Percentiles rank a stretch among this genome's conserved stretches.
These are phyloP conservation scores for Xylaria flabelliformis DNA, from an alignment of 495 filamentous ascomycete genomes.

Conservation along the genomic window DNA sequence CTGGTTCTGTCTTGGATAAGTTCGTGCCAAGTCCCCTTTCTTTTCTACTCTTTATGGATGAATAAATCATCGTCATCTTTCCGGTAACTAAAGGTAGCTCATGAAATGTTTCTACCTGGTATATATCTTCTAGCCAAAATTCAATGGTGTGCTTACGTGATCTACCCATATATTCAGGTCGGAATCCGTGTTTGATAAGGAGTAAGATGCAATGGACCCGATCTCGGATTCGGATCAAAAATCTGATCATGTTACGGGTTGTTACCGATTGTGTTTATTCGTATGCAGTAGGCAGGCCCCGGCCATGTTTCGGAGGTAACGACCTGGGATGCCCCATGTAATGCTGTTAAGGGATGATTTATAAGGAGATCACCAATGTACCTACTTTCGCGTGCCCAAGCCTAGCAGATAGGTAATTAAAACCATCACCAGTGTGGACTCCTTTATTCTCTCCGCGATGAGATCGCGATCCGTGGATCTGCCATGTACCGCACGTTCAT, in stretches of 20 bases:
- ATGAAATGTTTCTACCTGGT: no score
- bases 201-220: background rate
- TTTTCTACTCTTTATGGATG: background rate
- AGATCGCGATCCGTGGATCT: background rate
- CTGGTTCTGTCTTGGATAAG: background rate
- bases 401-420: background rate
- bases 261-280: slow-evolving; percentile 9
- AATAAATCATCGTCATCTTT: background rate
- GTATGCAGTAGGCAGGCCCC: no score
- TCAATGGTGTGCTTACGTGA: background rate
- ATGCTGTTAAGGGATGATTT: slow-evolving; percentile 15
- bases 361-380: background rate
- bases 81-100: background rate
- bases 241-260: slow-evolving; percentile 19
- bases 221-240: slow-evolving; percentile 16
- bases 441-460: background rate
- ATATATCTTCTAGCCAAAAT: background rate
- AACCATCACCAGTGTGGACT: background rate
- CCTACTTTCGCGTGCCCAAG: background rate
- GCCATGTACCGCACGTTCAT: background rate
- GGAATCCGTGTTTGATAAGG: background rate
- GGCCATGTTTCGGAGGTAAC: slow-evolving; percentile 14
- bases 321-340: slow-evolving; percentile 3
- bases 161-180: background rate
- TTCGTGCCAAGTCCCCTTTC: background rate